Evolutionary conservation across 768 basidiomycete genomes (phyloP), one percentile per base, ranked within the genome.

Genomic region (Psilocybe azurescens): DNA sequence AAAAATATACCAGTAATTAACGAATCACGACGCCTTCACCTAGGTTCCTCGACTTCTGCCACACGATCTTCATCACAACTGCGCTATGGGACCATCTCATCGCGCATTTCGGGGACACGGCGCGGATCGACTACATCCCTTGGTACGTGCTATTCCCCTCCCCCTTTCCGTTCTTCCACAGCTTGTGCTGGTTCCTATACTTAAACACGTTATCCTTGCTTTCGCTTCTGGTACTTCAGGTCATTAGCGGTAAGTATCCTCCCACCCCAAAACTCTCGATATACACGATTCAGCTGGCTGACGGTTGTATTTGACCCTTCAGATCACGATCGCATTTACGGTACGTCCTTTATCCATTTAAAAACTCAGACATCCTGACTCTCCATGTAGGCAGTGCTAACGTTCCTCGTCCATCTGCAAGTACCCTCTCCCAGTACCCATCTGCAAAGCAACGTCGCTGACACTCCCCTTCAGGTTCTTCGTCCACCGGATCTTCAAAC

Each of bases 361-460:
- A 44, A 28, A 9, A 3, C 28, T 14, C 32, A 10, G 10, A 5
- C 41, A 24, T 24, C 2, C 24, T 24, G 24, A 24, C 24, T 24
- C 24, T 24, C 2, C 24, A 24, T 24, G 24, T 24, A 62, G 52
- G 83, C 83, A 1, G 65, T 81, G 29, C 72, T 83, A 24, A 85
- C 83, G 0, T 79, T 84, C 60, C 74, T 83, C 20, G 83, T 86
- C 6, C 83, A 86, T 61, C 81, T 83, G 83, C 83, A 63, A 36
- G 76, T 59, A 14, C 13, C 29, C 30, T 13, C 49, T 46, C 11
- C 9, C 3, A 20, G 5, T 24, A 7, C 51, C 29, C n/a, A 30
- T 50, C n/a, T 33, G 10, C 24, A 44, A 5, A n/a, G 14, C 8
- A 11, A 13, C 30, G 24, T 39, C n/a, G 28, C 33, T 48, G 48